phyloP scores from a whole-genome alignment of 768 basidiomycete species.

The Lactarius indigo region DNA sequence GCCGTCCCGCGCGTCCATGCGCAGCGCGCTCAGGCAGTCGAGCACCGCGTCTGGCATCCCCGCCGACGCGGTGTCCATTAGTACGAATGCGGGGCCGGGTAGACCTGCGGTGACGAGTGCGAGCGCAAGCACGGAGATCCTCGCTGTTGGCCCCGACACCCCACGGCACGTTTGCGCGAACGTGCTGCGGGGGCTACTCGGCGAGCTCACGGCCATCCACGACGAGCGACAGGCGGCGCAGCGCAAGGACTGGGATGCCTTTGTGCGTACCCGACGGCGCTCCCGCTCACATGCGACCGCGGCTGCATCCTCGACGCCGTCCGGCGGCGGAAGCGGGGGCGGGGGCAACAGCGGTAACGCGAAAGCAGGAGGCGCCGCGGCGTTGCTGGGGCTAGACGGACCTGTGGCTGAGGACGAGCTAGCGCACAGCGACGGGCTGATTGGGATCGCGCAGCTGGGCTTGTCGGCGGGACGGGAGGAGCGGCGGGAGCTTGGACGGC shows the following conservation, averaged over 20 bases:
- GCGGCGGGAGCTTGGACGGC: slow-evolving; percentile 69
- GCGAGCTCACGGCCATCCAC: slow-evolving; percentile 76
- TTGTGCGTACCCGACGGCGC: slow-evolving; percentile 49
- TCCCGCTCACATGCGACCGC: slow-evolving; percentile 47
- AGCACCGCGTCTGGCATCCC: background rate
- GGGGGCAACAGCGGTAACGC: background rate
- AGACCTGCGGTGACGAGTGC: background rate
- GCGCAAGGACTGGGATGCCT: slow-evolving; percentile 84
- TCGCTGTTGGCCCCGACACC: slow-evolving; percentile 55
- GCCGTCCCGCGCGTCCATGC: slow-evolving; percentile 14
- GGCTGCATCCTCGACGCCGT: slow-evolving; percentile 22
- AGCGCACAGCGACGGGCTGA: slow-evolving; percentile 75
- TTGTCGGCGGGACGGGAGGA: slow-evolving; percentile 67
- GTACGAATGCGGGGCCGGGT: no score
- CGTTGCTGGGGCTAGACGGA: slow-evolving; percentile 62
- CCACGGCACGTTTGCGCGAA: slow-evolving; percentile 74
- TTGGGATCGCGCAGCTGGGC: slow-evolving; percentile 90
- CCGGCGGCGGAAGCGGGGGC: slow-evolving; percentile 19
- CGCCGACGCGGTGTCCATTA: background rate
- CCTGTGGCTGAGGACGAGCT: slow-evolving; percentile 69
- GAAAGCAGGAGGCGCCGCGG: slow-evolving; percentile 46
- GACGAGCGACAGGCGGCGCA: slow-evolving; percentile 69
- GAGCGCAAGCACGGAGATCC: slow-evolving; percentile 48
- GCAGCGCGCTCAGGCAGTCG: background rate
- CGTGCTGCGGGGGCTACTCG: slow-evolving; percentile 69